A percentile compares a stretch with the other conserved stretches of the same genome.
These are phyloP conservation scores for carrot (Daucus carota) DNA, from an alignment of 129 eudicot genomes.

Conservation along the genomic window DH1_v3.0 NC_030387.2:5417501-5418000, in stretches of 20 bases:
- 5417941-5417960: conserved; percentile 69
- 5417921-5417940: conserved; percentile 56
- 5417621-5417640: conserved; percentile 81
- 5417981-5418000: conserved; percentile 56
- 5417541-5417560: conserved; percentile 71
- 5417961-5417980: conserved; percentile 50
- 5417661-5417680: conserved; percentile 49
- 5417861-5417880: conserved; percentile 65
- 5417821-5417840: conserved; percentile 97
- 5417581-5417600: conserved; percentile 56
- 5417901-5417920: conserved; percentile 50
- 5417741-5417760: neutral
- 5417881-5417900: conserved; percentile 97
- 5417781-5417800: conserved; percentile 71
- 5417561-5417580: conserved; percentile 73
- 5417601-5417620: conserved; percentile 81
- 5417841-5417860: conserved; percentile 91
- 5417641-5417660: conserved; percentile 88
- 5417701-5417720: neutral
- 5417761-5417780: neutral
- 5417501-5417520: conserved; percentile 18
- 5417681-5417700: neutral
- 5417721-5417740: neutral
- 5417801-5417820: conserved; percentile 99
- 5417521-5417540: conserved; percentile 83